Evolutionary conservation across 805 yeast species (phyloP).

Genomic region (Metschnikowia reukaufii): DNA sequence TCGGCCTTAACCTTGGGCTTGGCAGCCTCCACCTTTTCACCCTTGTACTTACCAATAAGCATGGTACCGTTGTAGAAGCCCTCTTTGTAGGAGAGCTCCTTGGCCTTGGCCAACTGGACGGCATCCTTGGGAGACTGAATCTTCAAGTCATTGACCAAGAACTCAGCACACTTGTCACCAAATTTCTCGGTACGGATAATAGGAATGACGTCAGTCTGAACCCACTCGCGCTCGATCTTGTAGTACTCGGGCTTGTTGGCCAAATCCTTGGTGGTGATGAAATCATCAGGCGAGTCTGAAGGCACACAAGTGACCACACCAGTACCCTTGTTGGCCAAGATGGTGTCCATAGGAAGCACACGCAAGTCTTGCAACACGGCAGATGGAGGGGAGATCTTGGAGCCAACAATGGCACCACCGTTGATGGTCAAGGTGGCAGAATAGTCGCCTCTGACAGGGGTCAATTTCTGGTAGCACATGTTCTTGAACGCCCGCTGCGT

Average conservation of each 20-base stretch:
- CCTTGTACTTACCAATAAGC: conserved; percentile 77
- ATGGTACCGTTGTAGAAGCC: conserved; percentile 90
- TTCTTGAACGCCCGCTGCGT: conserved; percentile 96
- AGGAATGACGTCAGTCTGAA: conserved; percentile 66
- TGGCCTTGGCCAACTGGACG: conserved; percentile 83
- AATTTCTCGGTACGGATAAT: conserved; percentile 79
- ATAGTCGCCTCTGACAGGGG: conserved; percentile 83
- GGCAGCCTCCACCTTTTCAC: conserved; percentile 88
- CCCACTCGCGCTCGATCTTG: conserved; percentile 85
- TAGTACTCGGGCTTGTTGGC: conserved; percentile 89
- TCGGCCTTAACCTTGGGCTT: conserved; percentile 85
- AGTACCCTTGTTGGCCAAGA: conserved; percentile 92
- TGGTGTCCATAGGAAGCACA: conserved; percentile 96
- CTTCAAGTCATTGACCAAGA: conserved; percentile 78
- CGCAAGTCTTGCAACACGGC: conserved; percentile 68
- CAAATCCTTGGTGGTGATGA: conserved; percentile 78
- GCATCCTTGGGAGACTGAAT: conserved; percentile 94
- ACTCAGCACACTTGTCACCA: conserved; percentile 87
- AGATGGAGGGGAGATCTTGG: conserved; percentile 83
- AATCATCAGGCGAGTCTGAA: conserved; percentile 98
- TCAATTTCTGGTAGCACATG: conserved; percentile 92
- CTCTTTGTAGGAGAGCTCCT: conserved; percentile 93
- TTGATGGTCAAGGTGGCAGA: conserved; percentile 55
- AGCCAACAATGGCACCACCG: conserved; percentile 80
- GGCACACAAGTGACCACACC: conserved; percentile 99